Evolutionary conservation across 208 protist genomes (phyloP).

Genomic region (Crithidia mellificae): DNA sequence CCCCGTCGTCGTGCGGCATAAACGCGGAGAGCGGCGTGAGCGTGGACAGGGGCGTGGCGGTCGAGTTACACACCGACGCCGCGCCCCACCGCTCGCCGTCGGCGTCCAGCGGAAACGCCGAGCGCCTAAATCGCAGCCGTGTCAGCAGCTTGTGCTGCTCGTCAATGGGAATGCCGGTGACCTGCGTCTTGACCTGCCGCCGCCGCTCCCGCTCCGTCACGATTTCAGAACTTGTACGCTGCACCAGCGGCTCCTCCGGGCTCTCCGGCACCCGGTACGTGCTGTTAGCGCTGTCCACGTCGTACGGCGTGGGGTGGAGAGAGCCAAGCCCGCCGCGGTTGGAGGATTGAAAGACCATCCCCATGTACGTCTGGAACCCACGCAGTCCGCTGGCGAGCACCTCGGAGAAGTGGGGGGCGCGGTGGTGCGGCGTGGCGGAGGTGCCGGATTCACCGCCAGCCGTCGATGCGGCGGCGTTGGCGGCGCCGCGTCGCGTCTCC

Average conservation of each 20-base stretch:
- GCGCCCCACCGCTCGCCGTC: neutral
- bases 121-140: constrained; percentile 10
- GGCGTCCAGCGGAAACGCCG: constrained; percentile 2
- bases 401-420: neutral
- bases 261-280: constrained; percentile 13
- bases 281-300: constrained; percentile 7
- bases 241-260: neutral
- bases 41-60: neutral
- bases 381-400: constrained; percentile 15
- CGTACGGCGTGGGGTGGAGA: constrained; percentile 2
- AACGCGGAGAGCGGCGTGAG: neutral
- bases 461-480: too few species aligned
- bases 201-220: neutral
- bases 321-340: constrained; percentile 1
- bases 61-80: neutral
- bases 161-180: constrained; percentile 15
- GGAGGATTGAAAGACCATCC: constrained; percentile 9
- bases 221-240: constrained; percentile 8
- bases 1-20: neutral
- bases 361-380: constrained; percentile 30
- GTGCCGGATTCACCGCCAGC: neutral
- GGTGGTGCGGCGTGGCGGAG: neutral
- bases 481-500: neutral
- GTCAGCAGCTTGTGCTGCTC: constrained; percentile 23
- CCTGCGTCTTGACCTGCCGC: neutral